Base-by-base conservation (phyloP, 1,284 basidiomycete species). In the Trametes hirsuta region DNA sequence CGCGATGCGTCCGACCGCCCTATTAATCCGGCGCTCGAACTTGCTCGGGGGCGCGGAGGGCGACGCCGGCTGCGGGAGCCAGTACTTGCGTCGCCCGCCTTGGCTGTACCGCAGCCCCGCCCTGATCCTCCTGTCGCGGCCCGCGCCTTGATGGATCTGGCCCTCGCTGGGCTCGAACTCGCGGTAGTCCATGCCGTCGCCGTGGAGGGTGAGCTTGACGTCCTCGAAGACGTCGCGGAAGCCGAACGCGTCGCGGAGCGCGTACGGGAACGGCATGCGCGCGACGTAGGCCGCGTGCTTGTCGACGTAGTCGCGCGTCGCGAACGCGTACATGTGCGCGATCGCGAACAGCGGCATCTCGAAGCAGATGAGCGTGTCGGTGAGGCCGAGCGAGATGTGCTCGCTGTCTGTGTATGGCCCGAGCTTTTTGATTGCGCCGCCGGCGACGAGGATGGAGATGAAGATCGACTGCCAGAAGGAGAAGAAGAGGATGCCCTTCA, bases 321-420 rank as follows among this genome's bases (percentile, higher is more conserved):
- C 86, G 73, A 96, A 97, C 30, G 94, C 94, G 68, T 88, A 95
- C 75, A 90, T 85, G 75, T 99, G 97, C 1, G 94, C 91, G 48
- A 98, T 81, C 0, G 97, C 96, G 71, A 99, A 99, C 60, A 98
- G 77, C 0, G 97, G 96, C 97, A 99, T 98, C 77, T 99, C 97
- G 59, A 97, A 80, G 76, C 95, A 97, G 69, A 98, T 94, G 58
- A 97, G 81, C 9, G 89, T 88, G 75, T 97, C 95, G 15, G 91
- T 94, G 55, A 97, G 81, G 0, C 93, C 96, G 18, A 97, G 81
- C 0, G 94, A 94, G 70, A 98, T 94, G 69, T 93, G 89, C 71
- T 97, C 94, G n/a, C 81, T 80, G 73, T 97, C 93, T 12, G 87
- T 92, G 74, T 97, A 97, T 4, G 93, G 91, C 2, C 94, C 94